These are phyloP conservation scores for Dioszegia hungarica DNA, from an alignment of 768 basidiomycete genomes.

Conservation along the genomic window DNA sequence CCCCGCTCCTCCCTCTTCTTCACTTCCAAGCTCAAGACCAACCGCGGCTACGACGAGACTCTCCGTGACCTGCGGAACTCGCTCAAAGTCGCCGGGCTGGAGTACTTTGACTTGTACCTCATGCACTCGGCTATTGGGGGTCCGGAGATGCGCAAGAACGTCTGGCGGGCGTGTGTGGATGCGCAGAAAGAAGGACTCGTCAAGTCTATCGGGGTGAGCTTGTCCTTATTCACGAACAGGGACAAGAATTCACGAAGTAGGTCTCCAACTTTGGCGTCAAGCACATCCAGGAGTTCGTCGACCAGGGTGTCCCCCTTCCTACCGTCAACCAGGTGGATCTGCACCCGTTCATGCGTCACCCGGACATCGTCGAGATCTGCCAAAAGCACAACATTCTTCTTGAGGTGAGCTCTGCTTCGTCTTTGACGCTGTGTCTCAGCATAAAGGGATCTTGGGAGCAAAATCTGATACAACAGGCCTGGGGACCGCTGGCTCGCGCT, in stretches of 20 bases:
- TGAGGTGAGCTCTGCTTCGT: slow-evolving; percentile 55
- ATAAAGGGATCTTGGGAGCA: not conserved
- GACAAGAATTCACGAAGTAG: slow-evolving; percentile 4
- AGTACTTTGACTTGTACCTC: slow-evolving; percentile 64
- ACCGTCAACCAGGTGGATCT: slow-evolving; percentile 59
- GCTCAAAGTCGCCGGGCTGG: slow-evolving; percentile 57
- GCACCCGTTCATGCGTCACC: slow-evolving; percentile 69
- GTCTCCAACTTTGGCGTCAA: slow-evolving; percentile 53
- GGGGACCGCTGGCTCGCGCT: slow-evolving; percentile 67
- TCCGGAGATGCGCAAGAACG: slow-evolving; percentile 56
- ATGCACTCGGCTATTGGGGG: slow-evolving; percentile 68
- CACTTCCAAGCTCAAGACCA: slow-evolving; percentile 65
- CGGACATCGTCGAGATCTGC: slow-evolving; percentile 61
- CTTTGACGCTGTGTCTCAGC: not conserved
- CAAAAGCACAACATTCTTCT: slow-evolving; percentile 58
- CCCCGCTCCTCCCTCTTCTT: slow-evolving; percentile 63
- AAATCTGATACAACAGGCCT: slow-evolving; percentile 55
- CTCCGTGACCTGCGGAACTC: slow-evolving; percentile 57
- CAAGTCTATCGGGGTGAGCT: slow-evolving; percentile 63
- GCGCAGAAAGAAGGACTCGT: slow-evolving; percentile 61
- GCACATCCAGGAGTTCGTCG: slow-evolving; percentile 59
- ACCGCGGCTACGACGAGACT: slow-evolving; percentile 55
- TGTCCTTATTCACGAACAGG: slow-evolving; percentile 6
- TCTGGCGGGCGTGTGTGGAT: slow-evolving; percentile 64
- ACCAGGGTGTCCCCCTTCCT: slow-evolving; percentile 55